Evolutionary conservation across 2,329 filamentous ascomycete species (phyloP), one percentile per base, ranked within the genome.

Genomic region (Huntiella abstrusa): DNA sequence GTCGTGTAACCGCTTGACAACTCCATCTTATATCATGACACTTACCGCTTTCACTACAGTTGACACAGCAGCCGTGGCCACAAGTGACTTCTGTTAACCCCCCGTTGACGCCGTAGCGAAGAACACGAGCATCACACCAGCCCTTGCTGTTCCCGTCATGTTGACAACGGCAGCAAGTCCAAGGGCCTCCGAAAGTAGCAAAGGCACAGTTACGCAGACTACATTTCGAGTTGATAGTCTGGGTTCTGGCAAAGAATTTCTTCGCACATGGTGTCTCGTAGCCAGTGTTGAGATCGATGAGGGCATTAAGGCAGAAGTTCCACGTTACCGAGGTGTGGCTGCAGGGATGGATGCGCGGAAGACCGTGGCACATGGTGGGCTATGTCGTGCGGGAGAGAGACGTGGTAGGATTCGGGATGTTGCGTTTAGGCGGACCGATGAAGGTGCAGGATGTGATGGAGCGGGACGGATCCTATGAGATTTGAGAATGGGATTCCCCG

Each of bases 271-370:
- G 64, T 33, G 63, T 64, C 54, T 68, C 64, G 49, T 67, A 65
- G 13, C 69, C 67, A 0, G 68, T 71, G 33, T 61, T 56, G 32
- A 69, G 56, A 55, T 73, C 68, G 49, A 72, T 65, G 49, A 60
- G 22, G 4, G 56, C 58, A 12, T 58, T 57, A 1, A 68, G 65
- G 53, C 70, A 73, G 57, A 72, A 71, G 54, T 69, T 62, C 68
- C 69, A 73, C 51, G 64, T 66, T 52, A 72, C 62, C 41, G 69
- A 72, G n/a, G 65, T 68, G 55, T 73, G 70, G 17, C 63, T 62
- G 55, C 70, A 73, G 11, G 65, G 60, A 52, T 73, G 70, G 51
- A 61, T 60, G 43, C 68, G 65, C 47, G 70, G 70, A 51, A 71
- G 69, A 44, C 68, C 69, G 61, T 69, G 64, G 53, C 70, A 73